Conservation (phyloP, 805 yeast genomes). For the Saccharomycopsis guyanensis region DNA sequence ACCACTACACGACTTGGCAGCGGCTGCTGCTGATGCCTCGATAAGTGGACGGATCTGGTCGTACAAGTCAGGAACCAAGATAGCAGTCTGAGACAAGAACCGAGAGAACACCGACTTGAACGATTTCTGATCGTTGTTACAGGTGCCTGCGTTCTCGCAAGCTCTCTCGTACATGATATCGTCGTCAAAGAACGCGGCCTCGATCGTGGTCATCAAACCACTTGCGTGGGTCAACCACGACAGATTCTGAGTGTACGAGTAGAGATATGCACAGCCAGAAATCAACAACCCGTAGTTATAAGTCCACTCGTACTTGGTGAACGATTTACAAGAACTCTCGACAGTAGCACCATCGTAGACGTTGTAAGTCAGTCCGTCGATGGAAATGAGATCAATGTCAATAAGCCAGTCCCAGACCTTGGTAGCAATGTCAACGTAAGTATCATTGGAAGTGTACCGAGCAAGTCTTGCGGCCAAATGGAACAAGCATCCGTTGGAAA, state of each 20-base stretch:
- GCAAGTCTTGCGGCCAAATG: slow-evolving; percentile 78
- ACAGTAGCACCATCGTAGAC: slow-evolving; percentile 32
- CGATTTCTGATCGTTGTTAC: slow-evolving; percentile 69
- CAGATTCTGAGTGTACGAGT: slow-evolving; percentile 50
- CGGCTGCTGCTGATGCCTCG: slow-evolving; percentile 53
- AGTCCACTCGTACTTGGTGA: slow-evolving; percentile 58
- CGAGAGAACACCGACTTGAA: slow-evolving; percentile 66
- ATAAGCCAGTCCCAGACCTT: slow-evolving; percentile 69
- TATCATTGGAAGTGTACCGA: slow-evolving; percentile 62
- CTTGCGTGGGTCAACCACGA: slow-evolving; percentile 52
- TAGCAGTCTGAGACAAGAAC: slow-evolving; percentile 55
- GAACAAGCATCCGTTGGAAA: slow-evolving; percentile 79
- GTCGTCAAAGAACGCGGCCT: slow-evolving; percentile 40
- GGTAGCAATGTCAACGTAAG: slow-evolving; percentile 69
- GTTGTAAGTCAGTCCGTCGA: slow-evolving; percentile 26
- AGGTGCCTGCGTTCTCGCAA: slow-evolving; percentile 48
- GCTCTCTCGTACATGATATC: slow-evolving; percentile 62
- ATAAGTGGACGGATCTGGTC: slow-evolving; percentile 40
- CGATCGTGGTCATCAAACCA: slow-evolving; percentile 39
- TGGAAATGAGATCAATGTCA: slow-evolving; percentile 37
- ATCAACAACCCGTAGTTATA: slow-evolving; percentile 66
- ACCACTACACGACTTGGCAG: slow-evolving; percentile 74
- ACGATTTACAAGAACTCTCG: slow-evolving; percentile 49
- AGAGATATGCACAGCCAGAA: slow-evolving; percentile 63
- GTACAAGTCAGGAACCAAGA: slow-evolving; percentile 48